phyloP scores from a whole-genome alignment of 805 yeast genomes.

The Torulaspora franciscae region DNA sequence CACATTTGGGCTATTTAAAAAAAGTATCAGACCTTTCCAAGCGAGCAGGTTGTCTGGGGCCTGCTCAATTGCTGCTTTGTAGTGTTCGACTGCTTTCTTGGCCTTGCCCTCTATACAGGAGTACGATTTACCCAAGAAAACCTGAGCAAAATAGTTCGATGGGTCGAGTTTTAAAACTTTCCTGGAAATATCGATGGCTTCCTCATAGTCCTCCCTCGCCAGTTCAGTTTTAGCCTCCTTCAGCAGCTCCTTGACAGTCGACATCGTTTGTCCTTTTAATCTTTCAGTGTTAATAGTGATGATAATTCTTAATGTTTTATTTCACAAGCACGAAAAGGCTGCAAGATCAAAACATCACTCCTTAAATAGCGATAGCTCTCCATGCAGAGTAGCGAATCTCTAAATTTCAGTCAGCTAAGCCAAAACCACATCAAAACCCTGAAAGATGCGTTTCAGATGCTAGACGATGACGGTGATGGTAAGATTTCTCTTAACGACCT shows the following conservation, averaged over 20 bases:
- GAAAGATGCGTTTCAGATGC: conserved; percentile 69
- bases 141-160: conserved; percentile 57
- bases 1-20: conserved; percentile 30
- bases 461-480: conserved; percentile 81
- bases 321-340: not conserved
- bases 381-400: conserved; percentile 31
- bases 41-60: conserved; percentile 54
- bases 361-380: not conserved
- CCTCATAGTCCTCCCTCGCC: conserved; percentile 53
- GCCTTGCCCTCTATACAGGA: conserved; percentile 41
- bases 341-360: not conserved
- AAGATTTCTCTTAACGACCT: conserved; percentile 53
- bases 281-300: too few species aligned
- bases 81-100: conserved; percentile 31
- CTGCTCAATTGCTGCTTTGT: conserved; percentile 46
- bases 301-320: too few species aligned
- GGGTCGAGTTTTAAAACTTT: conserved; percentile 54
- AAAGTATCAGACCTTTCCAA: conserved; percentile 74
- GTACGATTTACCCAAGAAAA: conserved; percentile 68
- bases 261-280: conserved; percentile 21
- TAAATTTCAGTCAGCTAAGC: conserved; percentile 44
- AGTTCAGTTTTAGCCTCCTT: conserved; percentile 51
- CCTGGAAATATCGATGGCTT: conserved; percentile 52
- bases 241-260: conserved; percentile 36
- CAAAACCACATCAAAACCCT: conserved; percentile 60